phyloP scores from a whole-genome alignment of 768 basidiomycete species.

The Clathrus columnatus region DNA sequence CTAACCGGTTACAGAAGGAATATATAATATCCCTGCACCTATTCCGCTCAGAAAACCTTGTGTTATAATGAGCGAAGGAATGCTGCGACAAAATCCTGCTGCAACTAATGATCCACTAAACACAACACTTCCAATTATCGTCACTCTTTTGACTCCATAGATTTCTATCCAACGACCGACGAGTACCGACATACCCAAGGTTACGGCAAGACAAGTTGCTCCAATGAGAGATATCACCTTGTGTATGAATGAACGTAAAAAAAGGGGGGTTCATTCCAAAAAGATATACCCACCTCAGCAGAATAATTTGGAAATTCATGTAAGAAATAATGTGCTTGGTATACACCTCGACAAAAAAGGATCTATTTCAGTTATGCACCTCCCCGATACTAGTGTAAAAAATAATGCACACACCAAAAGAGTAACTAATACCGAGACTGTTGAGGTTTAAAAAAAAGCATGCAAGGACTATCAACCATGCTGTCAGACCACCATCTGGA shows the following conservation, averaged over 20 bases:
- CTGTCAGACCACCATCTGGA: background rate
- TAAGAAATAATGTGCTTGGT: conserved; percentile 5
- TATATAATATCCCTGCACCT: background rate
- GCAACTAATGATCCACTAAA: background rate
- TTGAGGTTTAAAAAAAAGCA: background rate
- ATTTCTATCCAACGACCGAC: background rate
- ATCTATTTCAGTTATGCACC: too few species aligned
- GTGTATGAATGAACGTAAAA: too few species aligned
- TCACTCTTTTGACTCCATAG: background rate
- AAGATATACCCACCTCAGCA: background rate
- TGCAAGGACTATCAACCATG: background rate
- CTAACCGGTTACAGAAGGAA: background rate
- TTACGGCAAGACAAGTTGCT: background rate
- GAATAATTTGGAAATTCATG: conserved; percentile 6
- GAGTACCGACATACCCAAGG: background rate
- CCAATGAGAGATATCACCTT: background rate
- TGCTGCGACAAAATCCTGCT: background rate
- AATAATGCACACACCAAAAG: background rate
- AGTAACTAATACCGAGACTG: background rate
- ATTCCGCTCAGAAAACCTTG: background rate
- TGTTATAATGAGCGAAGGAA: background rate
- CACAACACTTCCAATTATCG: background rate
- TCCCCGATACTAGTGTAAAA: too few species aligned
- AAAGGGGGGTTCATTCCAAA: background rate
- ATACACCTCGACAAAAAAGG: background rate